Base-by-base conservation (phyloP, 768 basidiomycete species). In the Mycena rosella region DNA sequence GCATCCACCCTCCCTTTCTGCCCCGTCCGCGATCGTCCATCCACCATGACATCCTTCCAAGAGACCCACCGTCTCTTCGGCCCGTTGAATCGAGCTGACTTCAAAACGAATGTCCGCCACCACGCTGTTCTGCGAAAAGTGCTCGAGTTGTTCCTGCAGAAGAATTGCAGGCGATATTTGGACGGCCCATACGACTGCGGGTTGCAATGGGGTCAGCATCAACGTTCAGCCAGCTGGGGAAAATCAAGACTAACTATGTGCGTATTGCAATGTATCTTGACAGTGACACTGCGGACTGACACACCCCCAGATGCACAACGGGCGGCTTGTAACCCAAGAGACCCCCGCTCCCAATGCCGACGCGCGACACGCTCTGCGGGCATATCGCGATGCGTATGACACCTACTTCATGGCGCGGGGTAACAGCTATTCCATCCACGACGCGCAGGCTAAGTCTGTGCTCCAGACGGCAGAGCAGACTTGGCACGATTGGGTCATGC, bases 401-500 rank as follows among this genome's bases (percentile, higher is more conserved):
- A 14, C n/a, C n/a, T 55, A 55, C 54, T 56, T 56, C 53, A 56
- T 47, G 53, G 36, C 27, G 32, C n/a, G n/a, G 26, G 59, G 59
- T 10, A 48, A 34, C 26, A 15, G 2, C 27, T 24, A 54, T 22
- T 20, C 53, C 32, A 34, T 54, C 27, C 58, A 29, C 42, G 42
- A 53, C 17, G 24, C 56, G 27, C 3, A 44, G 5, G 40, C 56
- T 9, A 57, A 27, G 18, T n/a, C 14, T 20, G 53, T 26, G 5
- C 22, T 63, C 32, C 62, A 55, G 30, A 29, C 3, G 2, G 62
- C 40, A 36, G 62, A 63, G 45, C 53, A 63, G 45, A 27, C 40
- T 8, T 63, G 61, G 61, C 52, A 54, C 61, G 40, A 63, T 36
- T 63, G 30, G 26, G 42, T 55, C 22, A 52, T 63, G 7, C 10